Percentiles rank a stretch among this genome's conserved stretches.
Conservation (phyloP, 768 basidiomycete species). For the Crepidotus variabilis region DNA sequence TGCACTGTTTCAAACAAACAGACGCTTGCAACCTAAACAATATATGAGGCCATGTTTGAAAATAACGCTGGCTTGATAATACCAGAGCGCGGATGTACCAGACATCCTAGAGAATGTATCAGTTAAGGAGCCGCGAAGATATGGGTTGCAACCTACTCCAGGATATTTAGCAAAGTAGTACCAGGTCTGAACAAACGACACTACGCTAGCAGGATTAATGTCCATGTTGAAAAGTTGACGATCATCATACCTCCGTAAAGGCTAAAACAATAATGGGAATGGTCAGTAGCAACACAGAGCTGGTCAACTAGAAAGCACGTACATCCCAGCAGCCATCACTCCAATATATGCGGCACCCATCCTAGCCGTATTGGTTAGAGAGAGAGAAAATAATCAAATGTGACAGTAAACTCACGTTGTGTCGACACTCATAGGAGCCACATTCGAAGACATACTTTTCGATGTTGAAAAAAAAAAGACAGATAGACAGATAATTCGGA, state of each 20-base stretch:
- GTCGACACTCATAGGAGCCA: conserved; percentile 13
- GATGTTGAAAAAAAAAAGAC: not conserved
- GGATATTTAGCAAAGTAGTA: conserved; percentile 50
- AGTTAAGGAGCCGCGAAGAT: conserved; percentile 6
- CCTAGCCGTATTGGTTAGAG: conserved; percentile 20
- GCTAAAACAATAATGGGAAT: conserved; percentile 24
- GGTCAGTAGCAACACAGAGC: not conserved
- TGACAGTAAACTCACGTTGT: conserved; percentile 18
- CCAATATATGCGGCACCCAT: conserved; percentile 51
- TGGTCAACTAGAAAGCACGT: conserved; percentile 13
- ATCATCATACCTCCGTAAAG: conserved; percentile 47
- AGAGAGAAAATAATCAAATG: not conserved
- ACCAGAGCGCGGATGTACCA: conserved; percentile 53
- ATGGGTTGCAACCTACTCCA: conserved; percentile 22
- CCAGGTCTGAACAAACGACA: conserved; percentile 54
- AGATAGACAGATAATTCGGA: not conserved
- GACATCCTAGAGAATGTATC: conserved; percentile 30
- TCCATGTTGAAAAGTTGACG: not conserved
- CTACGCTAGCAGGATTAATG: conserved; percentile 22
- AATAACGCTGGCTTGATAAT: conserved; percentile 9
- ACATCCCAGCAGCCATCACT: conserved; percentile 45
- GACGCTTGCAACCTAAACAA: conserved; percentile 39
- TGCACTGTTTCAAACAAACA: conserved; percentile 50
- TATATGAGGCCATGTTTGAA: not conserved
- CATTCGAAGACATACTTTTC: conserved; percentile 4